Evolutionary conservation across 495 filamentous ascomycete species (phyloP).

Genomic region (Tuber microsphaerosporum): DNA sequence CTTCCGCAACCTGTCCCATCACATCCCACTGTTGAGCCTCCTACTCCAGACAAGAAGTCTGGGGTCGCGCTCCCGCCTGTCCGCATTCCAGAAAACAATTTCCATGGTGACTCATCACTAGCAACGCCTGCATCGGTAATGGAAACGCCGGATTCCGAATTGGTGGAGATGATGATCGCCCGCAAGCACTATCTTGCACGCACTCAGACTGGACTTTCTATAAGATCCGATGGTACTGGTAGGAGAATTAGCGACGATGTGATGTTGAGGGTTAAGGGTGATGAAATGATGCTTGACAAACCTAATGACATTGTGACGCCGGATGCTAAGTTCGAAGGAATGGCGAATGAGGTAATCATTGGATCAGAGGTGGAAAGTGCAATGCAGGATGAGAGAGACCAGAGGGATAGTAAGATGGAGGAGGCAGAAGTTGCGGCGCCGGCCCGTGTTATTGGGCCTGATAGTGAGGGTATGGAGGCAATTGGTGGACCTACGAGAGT

Average conservation of each 20-base stretch:
- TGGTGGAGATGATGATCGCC: constrained; percentile 39
- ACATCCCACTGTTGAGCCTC: background rate
- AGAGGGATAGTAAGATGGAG: background rate
- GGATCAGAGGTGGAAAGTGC: background rate
- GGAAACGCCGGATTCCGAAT: constrained; percentile 29
- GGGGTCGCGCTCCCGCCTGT: constrained; percentile 16
- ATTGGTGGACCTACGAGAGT: constrained; percentile 36
- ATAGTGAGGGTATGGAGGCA: constrained; percentile 39
- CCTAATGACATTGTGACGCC: background rate
- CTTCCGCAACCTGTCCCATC: background rate
- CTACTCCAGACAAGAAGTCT: background rate
- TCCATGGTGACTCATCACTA: constrained; percentile 3
- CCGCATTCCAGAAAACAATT: constrained; percentile 14
- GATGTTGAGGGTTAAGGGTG: background rate
- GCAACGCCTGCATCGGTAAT: constrained; percentile 17
- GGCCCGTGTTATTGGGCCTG: constrained; percentile 33
- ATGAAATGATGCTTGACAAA: background rate
- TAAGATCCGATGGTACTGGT: background rate
- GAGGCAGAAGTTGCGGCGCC: constrained; percentile 22
- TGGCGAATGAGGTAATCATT: background rate
- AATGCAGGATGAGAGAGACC: background rate
- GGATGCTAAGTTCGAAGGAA: background rate
- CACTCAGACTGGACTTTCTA: constrained; percentile 24
- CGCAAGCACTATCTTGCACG: constrained; percentile 31
- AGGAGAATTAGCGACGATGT: background rate